phyloP scores from a whole-genome alignment of 768 basidiomycete genomes.

The Neoboletus brunneissimus region DNA sequence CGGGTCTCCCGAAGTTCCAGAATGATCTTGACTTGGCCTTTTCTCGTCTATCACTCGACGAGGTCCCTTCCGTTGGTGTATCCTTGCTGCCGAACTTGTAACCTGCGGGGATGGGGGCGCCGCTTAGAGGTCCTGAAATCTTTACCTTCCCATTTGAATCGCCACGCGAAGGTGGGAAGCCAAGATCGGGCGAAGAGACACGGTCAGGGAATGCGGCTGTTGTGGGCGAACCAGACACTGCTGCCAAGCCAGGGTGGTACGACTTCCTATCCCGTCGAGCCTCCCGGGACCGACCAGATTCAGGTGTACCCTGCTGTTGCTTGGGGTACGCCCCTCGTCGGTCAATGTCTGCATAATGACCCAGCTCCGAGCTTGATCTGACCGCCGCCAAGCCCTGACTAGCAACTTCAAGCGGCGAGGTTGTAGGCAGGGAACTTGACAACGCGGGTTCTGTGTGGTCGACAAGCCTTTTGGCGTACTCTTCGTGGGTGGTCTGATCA shows the following conservation, averaged over 20 bases:
- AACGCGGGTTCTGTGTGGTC: conserved; percentile 58
- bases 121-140: conserved; percentile 87
- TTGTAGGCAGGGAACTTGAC: conserved; percentile 56
- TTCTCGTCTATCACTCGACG: conserved; percentile 69
- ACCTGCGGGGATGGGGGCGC: conserved; percentile 80
- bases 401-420: conserved; percentile 42
- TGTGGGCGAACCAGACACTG: conserved; percentile 48
- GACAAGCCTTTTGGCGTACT: conserved; percentile 37
- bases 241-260: conserved; percentile 57
- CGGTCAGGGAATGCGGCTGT: conserved; percentile 34
- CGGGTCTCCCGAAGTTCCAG: conserved; percentile 83
- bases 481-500: conserved; percentile 24
- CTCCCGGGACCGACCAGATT: conserved; percentile 51
- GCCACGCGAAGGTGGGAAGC: conserved; percentile 45
- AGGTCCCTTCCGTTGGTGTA: conserved; percentile 40
- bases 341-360: conserved; percentile 72
- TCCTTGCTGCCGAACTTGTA: conserved; percentile 90
- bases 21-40: conserved; percentile 92
- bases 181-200: conserved; percentile 48
- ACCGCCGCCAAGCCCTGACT: conserved; percentile 31
- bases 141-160: conserved; percentile 67
- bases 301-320: conserved; percentile 49
- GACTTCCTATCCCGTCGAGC: conserved; percentile 55
- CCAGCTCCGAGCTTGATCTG: conserved; percentile 78
- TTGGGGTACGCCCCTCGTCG: conserved; percentile 30